Evolutionary conservation across 2,329 filamentous ascomycete genomes (phyloP).

Genomic region (Cercospora zeina): DNA sequence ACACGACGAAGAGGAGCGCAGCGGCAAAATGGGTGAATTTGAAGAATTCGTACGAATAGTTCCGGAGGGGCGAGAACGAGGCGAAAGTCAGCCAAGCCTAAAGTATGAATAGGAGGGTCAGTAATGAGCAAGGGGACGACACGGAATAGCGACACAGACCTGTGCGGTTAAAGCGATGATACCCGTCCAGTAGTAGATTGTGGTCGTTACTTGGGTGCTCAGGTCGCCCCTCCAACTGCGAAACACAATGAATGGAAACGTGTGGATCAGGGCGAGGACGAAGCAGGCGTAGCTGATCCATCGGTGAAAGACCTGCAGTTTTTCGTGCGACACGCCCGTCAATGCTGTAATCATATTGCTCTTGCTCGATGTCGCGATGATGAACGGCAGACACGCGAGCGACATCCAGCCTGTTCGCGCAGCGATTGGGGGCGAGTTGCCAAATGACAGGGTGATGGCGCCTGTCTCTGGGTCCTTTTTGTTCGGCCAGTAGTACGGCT

Average conservation of each 20-base stretch:
- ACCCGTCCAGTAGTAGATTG: slow-evolving; percentile 57
- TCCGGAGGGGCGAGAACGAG: slow-evolving; percentile 55
- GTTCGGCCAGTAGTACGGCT: slow-evolving; percentile 57
- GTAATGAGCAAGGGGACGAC: not conserved
- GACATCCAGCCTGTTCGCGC: slow-evolving; percentile 57
- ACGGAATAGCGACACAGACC: slow-evolving; percentile 42
- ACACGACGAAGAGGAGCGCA: slow-evolving; percentile 57
- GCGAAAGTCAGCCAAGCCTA: slow-evolving; percentile 52
- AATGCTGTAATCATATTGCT: slow-evolving; percentile 57
- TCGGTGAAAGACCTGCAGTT: slow-evolving; percentile 58
- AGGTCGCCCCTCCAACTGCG: slow-evolving; percentile 54
- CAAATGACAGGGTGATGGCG: slow-evolving; percentile 41
- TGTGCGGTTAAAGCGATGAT: slow-evolving; percentile 57
- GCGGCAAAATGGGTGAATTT: slow-evolving; percentile 58
- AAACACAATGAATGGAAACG: slow-evolving; percentile 60
- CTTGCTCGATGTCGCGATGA: slow-evolving; percentile 50
- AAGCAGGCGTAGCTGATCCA: slow-evolving; percentile 60
- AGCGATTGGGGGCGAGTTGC: slow-evolving; percentile 56
- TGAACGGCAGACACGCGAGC: slow-evolving; percentile 54
- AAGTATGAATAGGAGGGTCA: not conserved
- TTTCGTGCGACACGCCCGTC: slow-evolving; percentile 60
- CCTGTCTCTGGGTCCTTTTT: slow-evolving; percentile 21
- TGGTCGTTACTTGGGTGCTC: slow-evolving; percentile 48
- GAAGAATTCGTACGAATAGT: slow-evolving; percentile 62
- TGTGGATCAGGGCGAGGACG: slow-evolving; percentile 58